These are phyloP conservation scores for Scedosporium dehoogii DNA, from an alignment of 2,329 filamentous ascomycete species.

Conservation along the genomic window DNA sequence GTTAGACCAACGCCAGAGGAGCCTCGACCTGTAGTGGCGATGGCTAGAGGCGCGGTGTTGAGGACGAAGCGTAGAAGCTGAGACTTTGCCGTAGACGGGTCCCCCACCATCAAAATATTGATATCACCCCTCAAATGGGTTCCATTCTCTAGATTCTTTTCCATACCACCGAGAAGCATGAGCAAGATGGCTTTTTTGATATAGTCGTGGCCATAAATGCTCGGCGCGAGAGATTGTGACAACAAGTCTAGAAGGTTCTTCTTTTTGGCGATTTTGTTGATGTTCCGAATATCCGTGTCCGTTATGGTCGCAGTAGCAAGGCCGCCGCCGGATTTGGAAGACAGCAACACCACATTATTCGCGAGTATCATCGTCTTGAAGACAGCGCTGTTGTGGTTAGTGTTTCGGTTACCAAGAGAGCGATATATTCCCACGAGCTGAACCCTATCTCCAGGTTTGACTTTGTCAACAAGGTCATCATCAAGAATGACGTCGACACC, in stretches of 20 bases:
- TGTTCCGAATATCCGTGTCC: constrained; percentile 94
- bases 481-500: constrained; percentile 95
- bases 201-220: constrained; percentile 93
- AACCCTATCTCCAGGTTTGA: constrained; percentile 92
- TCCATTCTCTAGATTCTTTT: constrained; percentile 97
- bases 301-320: constrained; percentile 88
- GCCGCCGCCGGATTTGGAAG: constrained; percentile 90
- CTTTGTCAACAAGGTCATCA: constrained; percentile 87
- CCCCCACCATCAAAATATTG: constrained; percentile 98
- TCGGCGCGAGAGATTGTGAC: constrained; percentile 88
- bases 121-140: constrained; percentile 97
- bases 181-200: constrained; percentile 97
- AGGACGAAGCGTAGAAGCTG: constrained; percentile 93
- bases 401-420: constrained; percentile 89
- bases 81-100: constrained; percentile 98
- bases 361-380: constrained; percentile 92
- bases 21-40: constrained; percentile 91
- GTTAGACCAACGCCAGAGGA: constrained; percentile 97
- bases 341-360: constrained; percentile 89
- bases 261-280: constrained; percentile 95
- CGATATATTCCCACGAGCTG: constrained; percentile 95
- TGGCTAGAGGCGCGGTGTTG: constrained; percentile 91
- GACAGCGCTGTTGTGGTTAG: constrained; percentile 77
- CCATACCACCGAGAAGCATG: constrained; percentile 90
- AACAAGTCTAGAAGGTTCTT: constrained; percentile 87